Evolutionary conservation across 2,329 filamentous ascomycete species (phyloP).

Genomic region (Sporothrix pallida): DNA sequence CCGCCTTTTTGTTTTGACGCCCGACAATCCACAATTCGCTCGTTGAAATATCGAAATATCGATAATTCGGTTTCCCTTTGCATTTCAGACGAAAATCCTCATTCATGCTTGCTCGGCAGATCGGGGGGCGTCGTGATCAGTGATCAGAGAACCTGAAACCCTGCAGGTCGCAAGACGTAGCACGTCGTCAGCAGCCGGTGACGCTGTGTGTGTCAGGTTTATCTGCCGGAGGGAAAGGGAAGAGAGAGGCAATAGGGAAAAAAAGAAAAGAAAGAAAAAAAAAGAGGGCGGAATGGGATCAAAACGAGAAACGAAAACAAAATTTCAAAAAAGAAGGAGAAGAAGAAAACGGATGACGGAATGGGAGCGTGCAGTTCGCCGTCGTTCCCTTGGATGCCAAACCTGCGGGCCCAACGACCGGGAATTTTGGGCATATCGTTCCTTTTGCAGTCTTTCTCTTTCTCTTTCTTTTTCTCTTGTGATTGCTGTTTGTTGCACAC

Average conservation of each 20-base stretch:
- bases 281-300: too few species aligned
- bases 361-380: neutral
- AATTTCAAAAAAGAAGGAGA: neutral
- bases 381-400: neutral
- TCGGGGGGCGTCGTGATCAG: neutral
- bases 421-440: neutral
- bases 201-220: conserved; percentile 32
- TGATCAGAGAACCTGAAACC: conserved; percentile 32
- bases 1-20: neutral
- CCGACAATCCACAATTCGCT: neutral
- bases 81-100: conserved; percentile 32
- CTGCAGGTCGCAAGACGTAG: conserved; percentile 28
- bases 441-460: neutral
- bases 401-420: neutral
- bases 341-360: too few species aligned
- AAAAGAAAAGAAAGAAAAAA: neutral
- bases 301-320: neutral
- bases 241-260: neutral
- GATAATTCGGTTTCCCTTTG: neutral
- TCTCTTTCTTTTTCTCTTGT: neutral
- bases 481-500: neutral
- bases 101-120: conserved; percentile 30
- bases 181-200: conserved; percentile 30
- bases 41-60: neutral
- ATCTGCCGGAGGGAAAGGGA: neutral